phyloP scores from a whole-genome alignment of 2,329 filamentous ascomycete genomes.

The Phaeosphaeriaceae sp. region DNA sequence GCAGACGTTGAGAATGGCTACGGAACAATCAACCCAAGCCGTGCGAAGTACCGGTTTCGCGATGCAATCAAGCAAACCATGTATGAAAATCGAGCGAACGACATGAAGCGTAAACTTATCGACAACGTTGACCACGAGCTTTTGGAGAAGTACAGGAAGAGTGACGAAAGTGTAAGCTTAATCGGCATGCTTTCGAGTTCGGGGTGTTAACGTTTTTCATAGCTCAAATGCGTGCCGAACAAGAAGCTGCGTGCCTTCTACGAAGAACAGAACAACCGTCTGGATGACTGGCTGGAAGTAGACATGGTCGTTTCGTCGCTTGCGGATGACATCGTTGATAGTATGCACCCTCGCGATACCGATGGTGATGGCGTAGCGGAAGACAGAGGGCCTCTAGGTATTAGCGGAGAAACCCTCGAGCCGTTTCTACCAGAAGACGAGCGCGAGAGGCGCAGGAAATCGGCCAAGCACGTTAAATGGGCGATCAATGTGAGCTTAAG shows the following conservation, averaged over 20 bases:
- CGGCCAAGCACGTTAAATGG: constrained; percentile 59
- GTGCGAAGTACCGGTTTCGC: constrained; percentile 47
- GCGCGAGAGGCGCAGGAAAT: constrained; percentile 55
- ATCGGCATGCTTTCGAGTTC: no score
- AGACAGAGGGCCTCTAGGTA: constrained; percentile 58
- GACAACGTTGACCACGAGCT: constrained; percentile 55
- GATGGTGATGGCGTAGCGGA: constrained; percentile 65
- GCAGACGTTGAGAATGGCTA: constrained; percentile 41
- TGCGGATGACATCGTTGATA: constrained; percentile 66
- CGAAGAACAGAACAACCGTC: constrained; percentile 59
- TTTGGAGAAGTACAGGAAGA: constrained; percentile 60
- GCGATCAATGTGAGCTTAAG: constrained; percentile 59
- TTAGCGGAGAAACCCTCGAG: constrained; percentile 59
- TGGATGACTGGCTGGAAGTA: constrained; percentile 67
- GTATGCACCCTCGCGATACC: constrained; percentile 62
- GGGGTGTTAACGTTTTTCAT: constrained; percentile 1
- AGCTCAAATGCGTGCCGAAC: constrained; percentile 61
- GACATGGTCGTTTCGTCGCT: constrained; percentile 64
- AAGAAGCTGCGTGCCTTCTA: constrained; percentile 61
- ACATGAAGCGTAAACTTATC: constrained; percentile 59
- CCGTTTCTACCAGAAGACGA: constrained; percentile 64
- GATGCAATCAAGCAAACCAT: constrained; percentile 58
- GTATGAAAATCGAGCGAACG: constrained; percentile 52
- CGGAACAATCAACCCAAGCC: constrained; percentile 21
- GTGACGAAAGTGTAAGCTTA: constrained; percentile 53